phyloP scores from a whole-genome alignment of 805 yeast species.

The Wickerhamia fluorescens region DNA sequence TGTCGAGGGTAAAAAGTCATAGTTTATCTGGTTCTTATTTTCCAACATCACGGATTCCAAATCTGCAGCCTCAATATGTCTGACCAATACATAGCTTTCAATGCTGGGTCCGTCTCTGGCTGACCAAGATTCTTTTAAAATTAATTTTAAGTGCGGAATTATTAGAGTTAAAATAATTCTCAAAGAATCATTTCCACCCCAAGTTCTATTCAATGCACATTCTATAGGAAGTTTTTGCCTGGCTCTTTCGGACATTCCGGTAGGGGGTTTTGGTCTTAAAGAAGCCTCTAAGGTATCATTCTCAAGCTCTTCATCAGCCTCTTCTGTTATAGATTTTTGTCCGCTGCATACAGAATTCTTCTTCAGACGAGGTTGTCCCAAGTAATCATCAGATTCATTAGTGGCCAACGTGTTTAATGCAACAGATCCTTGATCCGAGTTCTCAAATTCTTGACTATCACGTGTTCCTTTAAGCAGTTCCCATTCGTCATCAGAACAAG shows the following conservation, averaged over 20 bases:
- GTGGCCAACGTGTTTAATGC: background rate
- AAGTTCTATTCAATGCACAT: slow-evolving; percentile 41
- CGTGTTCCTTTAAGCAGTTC: too few relatives aligned
- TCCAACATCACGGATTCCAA: slow-evolving; percentile 14
- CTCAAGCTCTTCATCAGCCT: slow-evolving; percentile 2
- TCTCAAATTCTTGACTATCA: slow-evolving; percentile 1
- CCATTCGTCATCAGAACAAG: background rate
- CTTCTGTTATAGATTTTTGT: background rate
- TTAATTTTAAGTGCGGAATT: slow-evolving; percentile 29
- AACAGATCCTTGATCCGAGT: slow-evolving; percentile 3
- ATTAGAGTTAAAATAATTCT: slow-evolving; percentile 32
- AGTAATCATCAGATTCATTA: slow-evolving; percentile 1
- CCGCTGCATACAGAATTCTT: slow-evolving; percentile 1
- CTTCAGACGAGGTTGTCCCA: slow-evolving; percentile 1
- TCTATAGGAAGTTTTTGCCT: slow-evolving; percentile 46
- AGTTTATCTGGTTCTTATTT: slow-evolving; percentile 23
- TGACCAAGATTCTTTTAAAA: slow-evolving; percentile 20
- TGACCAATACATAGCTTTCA: slow-evolving; percentile 26
- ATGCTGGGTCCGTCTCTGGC: slow-evolving; percentile 11
- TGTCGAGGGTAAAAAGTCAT: slow-evolving; percentile 38
- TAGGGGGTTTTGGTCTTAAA: slow-evolving; percentile 44
- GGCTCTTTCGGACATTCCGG: slow-evolving; percentile 56
- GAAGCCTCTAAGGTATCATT: slow-evolving; percentile 29
- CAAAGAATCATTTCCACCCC: slow-evolving; percentile 54
- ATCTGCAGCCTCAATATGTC: slow-evolving; percentile 34